phyloP scores from a whole-genome alignment of 225 moss, liverwort and hornwort species.

The Takakia lepidozioides region DNA sequence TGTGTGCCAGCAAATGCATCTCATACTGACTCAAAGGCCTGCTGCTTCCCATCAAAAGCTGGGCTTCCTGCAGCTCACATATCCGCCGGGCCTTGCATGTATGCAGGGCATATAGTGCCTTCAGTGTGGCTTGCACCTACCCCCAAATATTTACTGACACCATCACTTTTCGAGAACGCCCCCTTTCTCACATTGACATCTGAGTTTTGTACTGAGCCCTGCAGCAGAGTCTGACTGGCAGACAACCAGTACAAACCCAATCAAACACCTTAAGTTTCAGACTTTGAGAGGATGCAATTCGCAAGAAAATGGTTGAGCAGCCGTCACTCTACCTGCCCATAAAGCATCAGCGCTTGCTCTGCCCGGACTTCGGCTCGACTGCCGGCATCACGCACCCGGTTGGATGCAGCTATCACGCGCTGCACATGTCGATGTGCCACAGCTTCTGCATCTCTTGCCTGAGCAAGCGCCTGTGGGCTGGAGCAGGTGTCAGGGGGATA shows the following conservation, averaged over 20 bases:
- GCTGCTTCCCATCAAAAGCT: conserved; percentile 22
- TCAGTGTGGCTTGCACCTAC: conserved; percentile 35
- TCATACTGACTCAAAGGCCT: conserved; percentile 32
- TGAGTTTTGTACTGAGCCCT: background rate
- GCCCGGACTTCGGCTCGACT: conserved; percentile 26
- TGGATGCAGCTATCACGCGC: conserved; percentile 28
- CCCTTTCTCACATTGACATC: background rate
- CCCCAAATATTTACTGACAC: background rate
- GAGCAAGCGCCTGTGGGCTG: conserved; percentile 13
- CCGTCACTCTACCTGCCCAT: conserved; percentile 46
- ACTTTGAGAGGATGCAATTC: too few relatives aligned
- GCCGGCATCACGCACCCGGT: conserved; percentile 12
- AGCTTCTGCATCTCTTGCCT: conserved; percentile 18
- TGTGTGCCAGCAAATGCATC: conserved; percentile 39
- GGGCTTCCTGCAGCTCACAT: conserved; percentile 40
- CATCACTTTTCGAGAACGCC: background rate
- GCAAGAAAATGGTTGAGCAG: background rate
- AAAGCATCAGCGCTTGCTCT: conserved; percentile 45
- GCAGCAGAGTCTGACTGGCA: too few relatives aligned
- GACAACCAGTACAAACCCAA: too few relatives aligned
- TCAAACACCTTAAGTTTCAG: too few relatives aligned
- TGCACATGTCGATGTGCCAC: conserved; percentile 18
- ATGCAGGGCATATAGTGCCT: conserved; percentile 34
- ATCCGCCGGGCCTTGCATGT: conserved; percentile 33
- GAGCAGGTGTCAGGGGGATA: conserved; percentile 26